Conservation (phyloP, 2,329 filamentous ascomycete genomes). For the Paraphoma chrysanthemicola region DNA sequence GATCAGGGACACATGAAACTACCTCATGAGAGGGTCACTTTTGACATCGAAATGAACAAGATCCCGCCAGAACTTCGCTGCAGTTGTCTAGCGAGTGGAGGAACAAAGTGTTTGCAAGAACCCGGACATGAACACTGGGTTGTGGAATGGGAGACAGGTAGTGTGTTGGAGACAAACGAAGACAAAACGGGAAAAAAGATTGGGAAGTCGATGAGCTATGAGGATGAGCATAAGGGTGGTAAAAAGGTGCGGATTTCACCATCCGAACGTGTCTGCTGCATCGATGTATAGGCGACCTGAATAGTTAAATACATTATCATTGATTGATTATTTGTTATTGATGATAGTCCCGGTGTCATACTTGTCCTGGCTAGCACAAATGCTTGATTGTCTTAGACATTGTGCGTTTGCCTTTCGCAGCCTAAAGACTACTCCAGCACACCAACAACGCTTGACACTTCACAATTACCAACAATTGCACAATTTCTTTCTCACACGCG, state of each 20-base stretch:
- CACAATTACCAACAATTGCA: neutral
- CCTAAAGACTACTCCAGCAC: neutral
- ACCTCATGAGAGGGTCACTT: neutral
- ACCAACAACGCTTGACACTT: neutral
- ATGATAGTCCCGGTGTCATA: too few species aligned
- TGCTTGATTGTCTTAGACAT: neutral
- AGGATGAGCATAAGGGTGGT: too few species aligned
- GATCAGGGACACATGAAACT: too few species aligned
- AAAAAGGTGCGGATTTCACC: too few species aligned
- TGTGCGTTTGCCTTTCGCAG: slow-evolving; percentile 2
- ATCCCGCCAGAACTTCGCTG: neutral
- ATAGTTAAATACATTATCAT: neutral
- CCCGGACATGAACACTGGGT: neutral
- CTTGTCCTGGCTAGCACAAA: too few species aligned
- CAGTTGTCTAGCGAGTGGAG: neutral
- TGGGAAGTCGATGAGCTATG: too few species aligned
- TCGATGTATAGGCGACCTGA: neutral
- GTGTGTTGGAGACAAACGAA: neutral
- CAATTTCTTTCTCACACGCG: neutral
- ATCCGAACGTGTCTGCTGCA: too few species aligned
- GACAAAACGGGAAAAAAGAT: neutral
- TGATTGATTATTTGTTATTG: too few species aligned
- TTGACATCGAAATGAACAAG: neutral
- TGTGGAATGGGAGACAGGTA: neutral
- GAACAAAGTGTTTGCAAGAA: neutral